Evolutionary conservation across 306 rosid genomes (phyloP), one percentile per base, ranked within the genome.

Genomic region (Vigna mungo): DNA sequence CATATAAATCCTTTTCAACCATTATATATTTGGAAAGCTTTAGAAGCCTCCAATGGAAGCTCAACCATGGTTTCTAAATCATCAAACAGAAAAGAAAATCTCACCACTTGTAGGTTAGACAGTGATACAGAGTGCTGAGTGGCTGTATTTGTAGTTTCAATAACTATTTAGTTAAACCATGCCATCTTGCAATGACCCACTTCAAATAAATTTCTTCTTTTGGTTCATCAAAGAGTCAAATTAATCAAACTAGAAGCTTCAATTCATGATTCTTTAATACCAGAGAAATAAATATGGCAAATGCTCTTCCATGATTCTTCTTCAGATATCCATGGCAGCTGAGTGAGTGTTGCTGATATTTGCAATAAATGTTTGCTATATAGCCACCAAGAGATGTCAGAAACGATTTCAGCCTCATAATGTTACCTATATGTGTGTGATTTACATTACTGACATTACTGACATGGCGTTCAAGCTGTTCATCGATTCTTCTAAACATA

Each of bases 181-280:
- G 73, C 21, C 68, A 58, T 27, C 27, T 23, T 13, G 58, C 12
- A 47, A 10, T 77, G 56, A 41, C 67, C 67, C 81, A 65, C 61
- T 56, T 67, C 44, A 53, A 53, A 54, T 37, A 34, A 39, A 25
- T 27, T 12, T 27, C 41, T 25, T 13, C 18, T 12, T 59, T 59
- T 59, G 4, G 6, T 13, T 6, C 27, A 56, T 55, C 2, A 75
- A 36, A 54, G 15, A 58, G 56, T 43, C 16, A 55, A 53, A 16
- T 49, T 16, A 16, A 6, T 16, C 1, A 16, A 44, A 59, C 49
- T 11, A 58, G 17, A 21, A 20, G 47, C 41, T 63, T 34, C 25
- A 13, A 13, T 63, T 13, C 18, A 37, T 34, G 21, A 20, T 20
- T 20, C 21, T 20, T 20, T 1, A 21, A 4, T 59, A 60, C 15